Percentiles rank a stretch among this genome's conserved stretches.
phyloP scores from a whole-genome alignment of 2,329 filamentous ascomycete genomes.

The Epichloe scottii region DNA sequence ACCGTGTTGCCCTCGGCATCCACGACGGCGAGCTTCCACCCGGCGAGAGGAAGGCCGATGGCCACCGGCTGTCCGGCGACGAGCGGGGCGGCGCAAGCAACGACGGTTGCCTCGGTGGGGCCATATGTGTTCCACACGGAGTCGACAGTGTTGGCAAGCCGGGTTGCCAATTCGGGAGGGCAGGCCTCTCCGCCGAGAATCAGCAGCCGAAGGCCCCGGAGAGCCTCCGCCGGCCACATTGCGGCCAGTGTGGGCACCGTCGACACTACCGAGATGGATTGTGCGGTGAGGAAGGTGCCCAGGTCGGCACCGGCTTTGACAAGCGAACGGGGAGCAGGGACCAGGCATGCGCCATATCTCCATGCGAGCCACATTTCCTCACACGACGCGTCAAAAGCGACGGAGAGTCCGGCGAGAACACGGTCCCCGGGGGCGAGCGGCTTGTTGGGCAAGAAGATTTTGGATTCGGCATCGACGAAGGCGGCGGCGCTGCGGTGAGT shows the following conservation, averaged over 20 bases:
- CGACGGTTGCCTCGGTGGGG: conserved; percentile 14
- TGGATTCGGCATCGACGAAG: conserved; percentile 14
- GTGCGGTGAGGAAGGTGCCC: conserved; percentile 9
- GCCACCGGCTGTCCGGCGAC: conserved; percentile 8
- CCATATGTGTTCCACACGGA: conserved; percentile 15
- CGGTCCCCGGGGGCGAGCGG: conserved; percentile 12
- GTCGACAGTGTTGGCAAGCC: conserved; percentile 9
- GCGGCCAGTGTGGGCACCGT: conserved; percentile 13
- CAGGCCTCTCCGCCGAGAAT: conserved; percentile 15
- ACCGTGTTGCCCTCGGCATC: conserved; percentile 31
- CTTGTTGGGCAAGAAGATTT: conserved; percentile 9
- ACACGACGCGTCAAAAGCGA: conserved; percentile 13
- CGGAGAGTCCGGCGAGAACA: conserved; percentile 12
- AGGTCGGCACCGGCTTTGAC: conserved; percentile 12
- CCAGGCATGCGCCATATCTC: conserved; percentile 12
- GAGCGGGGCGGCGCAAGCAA: conserved; percentile 11
- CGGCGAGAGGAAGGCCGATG: conserved; percentile 12
- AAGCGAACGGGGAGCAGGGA: conserved; percentile 11
- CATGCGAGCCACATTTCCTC: conserved; percentile 15
- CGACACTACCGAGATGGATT: conserved; percentile 12
- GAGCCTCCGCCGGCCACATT: conserved; percentile 11
- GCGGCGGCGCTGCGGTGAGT: conserved; percentile 13
- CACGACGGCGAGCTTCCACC: conserved; percentile 14
- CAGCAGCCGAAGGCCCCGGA: conserved; percentile 10
- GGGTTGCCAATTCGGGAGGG: conserved; percentile 9